Conservation (phyloP, 148 eudicot species). For the Spergularia bocconei region DNA sequence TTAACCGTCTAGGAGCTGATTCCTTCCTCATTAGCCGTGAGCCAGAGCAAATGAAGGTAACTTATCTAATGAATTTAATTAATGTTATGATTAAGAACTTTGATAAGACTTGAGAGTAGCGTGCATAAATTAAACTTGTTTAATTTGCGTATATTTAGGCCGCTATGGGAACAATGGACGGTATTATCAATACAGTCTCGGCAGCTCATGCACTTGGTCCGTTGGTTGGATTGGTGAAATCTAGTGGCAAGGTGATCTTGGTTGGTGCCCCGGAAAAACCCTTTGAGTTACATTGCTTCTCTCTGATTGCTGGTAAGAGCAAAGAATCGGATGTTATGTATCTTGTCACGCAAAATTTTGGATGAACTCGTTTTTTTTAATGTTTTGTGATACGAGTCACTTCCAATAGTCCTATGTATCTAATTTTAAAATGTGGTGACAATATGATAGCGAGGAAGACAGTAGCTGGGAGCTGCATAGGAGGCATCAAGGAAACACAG, state of each 20-base stretch:
- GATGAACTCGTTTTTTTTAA: too few species aligned
- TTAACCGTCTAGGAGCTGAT: constrained; percentile 18
- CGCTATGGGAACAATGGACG: constrained; percentile 41
- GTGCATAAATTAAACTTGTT: neutral
- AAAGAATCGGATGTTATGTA: neutral
- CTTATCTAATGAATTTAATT: neutral
- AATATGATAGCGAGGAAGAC: constrained; percentile 13
- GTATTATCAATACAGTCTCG: constrained; percentile 36
- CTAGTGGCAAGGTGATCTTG: constrained; percentile 34
- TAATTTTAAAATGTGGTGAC: neutral
- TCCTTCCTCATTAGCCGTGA: constrained; percentile 13
- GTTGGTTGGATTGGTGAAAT: constrained; percentile 32
- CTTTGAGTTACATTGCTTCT: constrained; percentile 26
- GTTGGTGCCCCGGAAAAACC: constrained; percentile 37
- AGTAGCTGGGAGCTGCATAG: constrained; percentile 12
- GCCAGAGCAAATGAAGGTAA: constrained; percentile 18
- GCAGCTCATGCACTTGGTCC: constrained; percentile 32
- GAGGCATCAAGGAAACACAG: constrained; percentile 21
- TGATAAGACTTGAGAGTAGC: neutral
- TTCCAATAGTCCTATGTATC: too few species aligned
- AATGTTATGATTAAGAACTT: neutral
- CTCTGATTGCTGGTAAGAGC: constrained; percentile 29
- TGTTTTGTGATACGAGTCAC: too few species aligned
- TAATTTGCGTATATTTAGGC: constrained; percentile 20
- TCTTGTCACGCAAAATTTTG: too few species aligned